Percentiles rank a stretch among this genome's conserved stretches.
These are phyloP conservation scores for Endoconidiophora laricicola DNA, from an alignment of 2,329 filamentous ascomycete species.

Conservation along the genomic window DNA sequence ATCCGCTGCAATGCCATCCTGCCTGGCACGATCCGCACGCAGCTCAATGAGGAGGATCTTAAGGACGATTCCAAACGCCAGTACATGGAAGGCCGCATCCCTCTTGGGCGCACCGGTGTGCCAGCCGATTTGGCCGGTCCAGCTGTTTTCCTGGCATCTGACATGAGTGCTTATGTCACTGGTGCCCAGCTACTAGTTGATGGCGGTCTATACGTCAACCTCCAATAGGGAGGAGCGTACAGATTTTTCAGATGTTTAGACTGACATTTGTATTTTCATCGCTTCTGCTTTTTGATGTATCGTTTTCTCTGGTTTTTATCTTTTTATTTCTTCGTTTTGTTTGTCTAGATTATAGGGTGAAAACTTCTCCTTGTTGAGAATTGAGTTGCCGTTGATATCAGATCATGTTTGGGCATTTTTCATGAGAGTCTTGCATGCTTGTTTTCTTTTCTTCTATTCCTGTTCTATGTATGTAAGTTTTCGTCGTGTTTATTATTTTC, in stretches of 20 bases:
- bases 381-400: too few relatives aligned
- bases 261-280: not conserved
- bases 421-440: too few relatives aligned
- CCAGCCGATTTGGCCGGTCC: conserved; percentile 66
- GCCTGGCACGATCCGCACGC: conserved; percentile 69
- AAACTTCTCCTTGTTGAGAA: too few relatives aligned
- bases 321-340: too few relatives aligned
- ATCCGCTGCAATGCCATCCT: conserved; percentile 74
- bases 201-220: conserved; percentile 76
- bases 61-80: conserved; percentile 51
- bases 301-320: too few relatives aligned
- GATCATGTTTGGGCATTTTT: too few relatives aligned
- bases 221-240: conserved; percentile 38
- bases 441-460: too few relatives aligned
- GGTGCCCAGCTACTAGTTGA: conserved; percentile 75
- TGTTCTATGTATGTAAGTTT: too few relatives aligned
- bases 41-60: conserved; percentile 71
- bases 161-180: conserved; percentile 65
- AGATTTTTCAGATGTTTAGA: not conserved
- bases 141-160: conserved; percentile 69
- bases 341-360: too few relatives aligned
- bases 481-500: too few relatives aligned
- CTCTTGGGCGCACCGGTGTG: conserved; percentile 56
- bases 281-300: too few relatives aligned
- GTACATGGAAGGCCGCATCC: conserved; percentile 72